Evolutionary conservation across 31 red algal species (phyloP).

Genomic region (Asparagopsis taxiformis): DNA sequence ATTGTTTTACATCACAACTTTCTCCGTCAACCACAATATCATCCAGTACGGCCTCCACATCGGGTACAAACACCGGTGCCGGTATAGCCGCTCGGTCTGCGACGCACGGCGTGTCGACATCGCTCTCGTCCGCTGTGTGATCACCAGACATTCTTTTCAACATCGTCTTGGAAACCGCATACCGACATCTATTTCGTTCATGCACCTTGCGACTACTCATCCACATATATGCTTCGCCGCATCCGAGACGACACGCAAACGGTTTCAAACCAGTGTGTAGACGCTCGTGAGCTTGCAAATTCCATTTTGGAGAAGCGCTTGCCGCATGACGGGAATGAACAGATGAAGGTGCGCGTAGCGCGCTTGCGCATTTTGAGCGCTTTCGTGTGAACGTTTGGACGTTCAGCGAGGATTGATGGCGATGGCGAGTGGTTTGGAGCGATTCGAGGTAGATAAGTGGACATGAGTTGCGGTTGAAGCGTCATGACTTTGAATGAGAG

Average conservation of each 20-base stretch:
- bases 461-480: too few species aligned
- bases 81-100: not conserved
- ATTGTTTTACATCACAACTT: not conserved
- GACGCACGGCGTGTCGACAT: not conserved
- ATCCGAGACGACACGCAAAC: constrained; percentile 20
- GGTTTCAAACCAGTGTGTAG: constrained; percentile 17
- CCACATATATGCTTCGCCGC: constrained; percentile 26
- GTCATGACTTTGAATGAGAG: too few species aligned
- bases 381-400: too few species aligned
- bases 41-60: not conserved
- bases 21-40: not conserved
- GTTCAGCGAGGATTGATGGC: too few species aligned
- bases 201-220: constrained; percentile 11
- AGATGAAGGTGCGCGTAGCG: not conserved
- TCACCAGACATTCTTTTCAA: not conserved
- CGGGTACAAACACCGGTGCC: not conserved
- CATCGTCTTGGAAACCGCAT: not conserved
- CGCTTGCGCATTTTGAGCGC: too few species aligned
- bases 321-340: constrained; percentile 3
- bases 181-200: constrained; percentile 7
- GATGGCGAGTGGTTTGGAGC: too few species aligned
- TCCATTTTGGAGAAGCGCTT: constrained; percentile 23
- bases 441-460: too few species aligned
- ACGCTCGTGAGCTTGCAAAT: constrained; percentile 23
- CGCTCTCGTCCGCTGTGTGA: not conserved